Evolutionary conservation across 805 yeast genomes (phyloP).

Genomic region (Kluyveromyces starmeri): DNA sequence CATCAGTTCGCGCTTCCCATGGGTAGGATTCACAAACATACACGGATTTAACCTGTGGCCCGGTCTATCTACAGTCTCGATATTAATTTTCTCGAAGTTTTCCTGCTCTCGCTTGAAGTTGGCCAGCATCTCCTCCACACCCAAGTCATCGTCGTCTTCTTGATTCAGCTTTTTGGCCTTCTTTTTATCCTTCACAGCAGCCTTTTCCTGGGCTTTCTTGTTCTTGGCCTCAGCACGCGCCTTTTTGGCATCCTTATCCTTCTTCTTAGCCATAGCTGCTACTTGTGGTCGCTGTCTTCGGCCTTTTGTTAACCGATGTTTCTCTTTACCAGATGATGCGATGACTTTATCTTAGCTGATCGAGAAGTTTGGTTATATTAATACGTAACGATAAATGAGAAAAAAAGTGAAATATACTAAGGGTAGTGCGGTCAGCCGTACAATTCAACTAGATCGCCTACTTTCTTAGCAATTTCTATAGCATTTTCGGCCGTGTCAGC

Average conservation of each 20-base stretch:
- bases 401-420: no score
- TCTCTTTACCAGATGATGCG: no score
- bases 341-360: no score
- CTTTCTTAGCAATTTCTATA: constrained; percentile 35
- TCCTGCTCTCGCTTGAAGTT: constrained; percentile 76
- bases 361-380: no score
- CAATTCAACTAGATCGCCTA: constrained; percentile 30
- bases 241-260: constrained; percentile 85
- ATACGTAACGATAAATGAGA: no score
- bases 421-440: neutral
- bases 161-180: constrained; percentile 56
- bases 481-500: constrained; percentile 49
- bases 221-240: constrained; percentile 78
- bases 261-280: constrained; percentile 87
- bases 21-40: constrained; percentile 64
- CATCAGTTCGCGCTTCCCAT: constrained; percentile 67
- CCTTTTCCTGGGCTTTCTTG: constrained; percentile 65
- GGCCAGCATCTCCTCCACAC: constrained; percentile 73
- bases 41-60: constrained; percentile 63
- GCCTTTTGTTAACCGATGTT: no score
- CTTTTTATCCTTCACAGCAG: constrained; percentile 67
- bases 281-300: no score
- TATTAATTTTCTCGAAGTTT: constrained; percentile 59
- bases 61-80: constrained; percentile 54
- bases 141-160: constrained; percentile 74